phyloP scores from a whole-genome alignment of 1,139 yeast genomes.

The Kurtzmaniella quercitrusa region DNA sequence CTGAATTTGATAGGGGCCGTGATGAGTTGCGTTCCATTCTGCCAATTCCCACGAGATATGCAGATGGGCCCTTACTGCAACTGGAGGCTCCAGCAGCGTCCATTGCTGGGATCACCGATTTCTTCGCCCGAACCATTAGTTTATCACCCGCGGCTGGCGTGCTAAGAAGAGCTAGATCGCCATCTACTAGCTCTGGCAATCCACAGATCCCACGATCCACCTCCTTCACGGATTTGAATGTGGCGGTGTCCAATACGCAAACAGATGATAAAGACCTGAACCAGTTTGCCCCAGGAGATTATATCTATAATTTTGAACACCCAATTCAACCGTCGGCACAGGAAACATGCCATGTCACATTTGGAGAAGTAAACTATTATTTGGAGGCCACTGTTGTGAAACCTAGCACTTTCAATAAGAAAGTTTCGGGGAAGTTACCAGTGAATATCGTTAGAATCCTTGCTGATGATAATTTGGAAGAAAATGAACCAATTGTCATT shows the following conservation, averaged over 20 bases:
- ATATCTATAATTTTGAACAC: constrained; percentile 86
- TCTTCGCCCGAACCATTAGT: constrained; percentile 20
- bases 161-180: constrained; percentile 22
- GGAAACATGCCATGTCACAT: constrained; percentile 72
- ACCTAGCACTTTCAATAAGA: constrained; percentile 80
- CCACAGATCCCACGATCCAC: constrained; percentile 7
- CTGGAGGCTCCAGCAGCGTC: constrained; percentile 1
- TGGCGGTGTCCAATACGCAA: constrained; percentile 1
- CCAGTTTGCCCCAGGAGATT: constrained; percentile 70
- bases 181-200: constrained; percentile 26
- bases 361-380: constrained; percentile 71
- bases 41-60: constrained; percentile 11
- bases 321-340: constrained; percentile 80
- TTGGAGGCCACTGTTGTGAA: constrained; percentile 70
- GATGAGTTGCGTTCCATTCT: constrained; percentile 16
- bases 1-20: constrained; percentile 1
- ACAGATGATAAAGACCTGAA: constrained; percentile 19
- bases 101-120: constrained; percentile 14
- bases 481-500: constrained; percentile 89
- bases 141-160: constrained; percentile 22
- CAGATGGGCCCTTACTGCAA: constrained; percentile 1
- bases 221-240: constrained; percentile 5
- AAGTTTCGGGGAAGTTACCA: constrained; percentile 60
- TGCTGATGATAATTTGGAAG: constrained; percentile 74
- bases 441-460: constrained; percentile 72